phyloP scores from a whole-genome alignment of 768 basidiomycete genomes.

The Hysterangium stoloniferum region DNA sequence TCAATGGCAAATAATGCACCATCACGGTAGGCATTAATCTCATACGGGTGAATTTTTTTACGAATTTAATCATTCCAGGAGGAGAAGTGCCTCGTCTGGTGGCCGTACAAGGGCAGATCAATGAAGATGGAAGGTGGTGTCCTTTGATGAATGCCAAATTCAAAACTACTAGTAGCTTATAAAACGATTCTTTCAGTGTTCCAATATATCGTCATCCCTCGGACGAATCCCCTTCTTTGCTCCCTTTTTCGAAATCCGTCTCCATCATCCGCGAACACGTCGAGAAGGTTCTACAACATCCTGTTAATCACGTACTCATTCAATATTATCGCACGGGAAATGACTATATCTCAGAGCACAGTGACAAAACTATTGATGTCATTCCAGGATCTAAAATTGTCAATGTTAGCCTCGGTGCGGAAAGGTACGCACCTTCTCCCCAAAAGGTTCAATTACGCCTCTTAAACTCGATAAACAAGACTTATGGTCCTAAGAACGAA shows the following conservation, averaged over 20 bases:
- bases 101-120: conserved; percentile 53
- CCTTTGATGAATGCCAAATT: not conserved
- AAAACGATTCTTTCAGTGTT: conserved; percentile 38
- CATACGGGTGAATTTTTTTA: not conserved
- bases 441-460: not conserved
- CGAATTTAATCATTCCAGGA: conserved; percentile 32
- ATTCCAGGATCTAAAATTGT: conserved; percentile 66
- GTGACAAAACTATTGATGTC: conserved; percentile 82
- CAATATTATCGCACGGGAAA: conserved; percentile 73
- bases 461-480: conserved; percentile 19
- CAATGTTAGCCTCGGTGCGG: conserved; percentile 75
- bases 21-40: conserved; percentile 44
- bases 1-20: conserved; percentile 65
- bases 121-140: conserved; percentile 44
- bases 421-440: conserved; percentile 25
- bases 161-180: conserved; percentile 22
- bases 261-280: conserved; percentile 55
- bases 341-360: conserved; percentile 82
- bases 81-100: conserved; percentile 66
- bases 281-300: conserved; percentile 49
- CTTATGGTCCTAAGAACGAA: conserved; percentile 69
- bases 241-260: conserved; percentile 63
- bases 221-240: conserved; percentile 64
- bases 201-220: conserved; percentile 81
- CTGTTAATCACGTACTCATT: conserved; percentile 78